A percentile compares a stretch with the other conserved stretches of the same genome.
These are phyloP conservation scores for Gossypium lobatum DNA, from an alignment of 441 rosid genomes.

Conservation along the genomic window DNA sequence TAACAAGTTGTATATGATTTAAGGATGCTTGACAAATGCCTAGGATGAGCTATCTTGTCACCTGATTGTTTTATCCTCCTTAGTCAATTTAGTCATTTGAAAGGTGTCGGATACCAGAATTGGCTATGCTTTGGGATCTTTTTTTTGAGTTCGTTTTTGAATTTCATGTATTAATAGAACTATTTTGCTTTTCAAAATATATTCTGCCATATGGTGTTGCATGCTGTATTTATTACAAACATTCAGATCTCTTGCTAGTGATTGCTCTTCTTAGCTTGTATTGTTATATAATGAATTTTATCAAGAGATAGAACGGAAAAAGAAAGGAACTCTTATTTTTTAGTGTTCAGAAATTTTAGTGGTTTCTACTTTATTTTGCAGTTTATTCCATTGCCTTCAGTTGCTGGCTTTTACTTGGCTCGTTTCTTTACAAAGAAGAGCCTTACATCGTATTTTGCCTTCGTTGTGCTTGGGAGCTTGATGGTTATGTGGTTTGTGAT, in stretches of 20 bases:
- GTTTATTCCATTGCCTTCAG: slow-evolving; percentile 85
- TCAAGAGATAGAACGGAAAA: neutral
- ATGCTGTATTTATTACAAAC: neutral
- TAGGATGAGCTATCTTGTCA: neutral
- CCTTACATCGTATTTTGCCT: slow-evolving; percentile 80
- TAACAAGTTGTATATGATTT: neutral
- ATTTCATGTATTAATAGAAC: neutral
- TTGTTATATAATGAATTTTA: neutral
- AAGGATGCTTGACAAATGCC: neutral
- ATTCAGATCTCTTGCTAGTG: neutral
- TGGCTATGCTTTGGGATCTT: neutral
- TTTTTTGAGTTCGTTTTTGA: neutral
- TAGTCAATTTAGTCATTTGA: neutral
- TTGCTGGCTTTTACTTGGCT: slow-evolving; percentile 90
- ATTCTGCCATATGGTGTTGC: neutral
- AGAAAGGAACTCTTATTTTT: neutral
- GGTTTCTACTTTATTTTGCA: slow-evolving; percentile 36
- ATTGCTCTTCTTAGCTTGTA: neutral
- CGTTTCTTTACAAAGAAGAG: slow-evolving; percentile 87
- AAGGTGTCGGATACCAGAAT: neutral
- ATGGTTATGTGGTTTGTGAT: slow-evolving; percentile 86
- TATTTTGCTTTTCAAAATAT: neutral
- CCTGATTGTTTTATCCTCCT: neutral
- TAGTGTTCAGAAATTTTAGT: slow-evolving; percentile 4
- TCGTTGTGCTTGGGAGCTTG: slow-evolving; percentile 86